phyloP scores from a whole-genome alignment of 495 filamentous ascomycete genomes.

The Beverwykella pulmonaria region DNA sequence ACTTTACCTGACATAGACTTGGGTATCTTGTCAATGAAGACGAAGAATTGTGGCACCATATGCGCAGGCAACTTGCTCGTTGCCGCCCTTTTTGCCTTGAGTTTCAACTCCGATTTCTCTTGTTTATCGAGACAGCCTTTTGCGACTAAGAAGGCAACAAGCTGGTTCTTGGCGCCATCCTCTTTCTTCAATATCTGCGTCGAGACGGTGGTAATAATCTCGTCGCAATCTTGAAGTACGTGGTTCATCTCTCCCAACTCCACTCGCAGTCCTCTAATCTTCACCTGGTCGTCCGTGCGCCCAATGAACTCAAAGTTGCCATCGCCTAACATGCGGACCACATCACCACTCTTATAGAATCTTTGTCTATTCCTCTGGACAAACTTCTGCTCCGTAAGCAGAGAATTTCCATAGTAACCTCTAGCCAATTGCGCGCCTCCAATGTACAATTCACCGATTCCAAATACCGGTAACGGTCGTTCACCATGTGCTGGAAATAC shows the following conservation, averaged over 20 bases:
- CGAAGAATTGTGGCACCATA: constrained; percentile 38
- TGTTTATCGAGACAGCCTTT: neutral
- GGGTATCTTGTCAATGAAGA: constrained; percentile 33
- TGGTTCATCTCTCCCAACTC: constrained; percentile 41
- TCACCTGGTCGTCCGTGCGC: constrained; percentile 40
- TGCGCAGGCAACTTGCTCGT: constrained; percentile 29
- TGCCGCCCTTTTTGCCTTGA: constrained; percentile 9
- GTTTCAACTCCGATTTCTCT: constrained; percentile 8
- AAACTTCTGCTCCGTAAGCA: constrained; percentile 30
- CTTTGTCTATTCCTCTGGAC: constrained; percentile 29
- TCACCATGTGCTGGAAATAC: constrained; percentile 27
- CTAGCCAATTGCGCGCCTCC: constrained; percentile 39
- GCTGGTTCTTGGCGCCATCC: constrained; percentile 27
- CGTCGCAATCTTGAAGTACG: constrained; percentile 27
- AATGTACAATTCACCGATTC: constrained; percentile 41
- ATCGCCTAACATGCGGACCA: constrained; percentile 38
- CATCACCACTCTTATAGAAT: constrained; percentile 41
- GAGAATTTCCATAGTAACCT: constrained; percentile 23
- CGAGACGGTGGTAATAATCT: constrained; percentile 27
- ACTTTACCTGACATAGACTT: constrained; percentile 47
- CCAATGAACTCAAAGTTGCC: constrained; percentile 39
- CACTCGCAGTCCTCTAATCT: constrained; percentile 37
- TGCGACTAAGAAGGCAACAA: constrained; percentile 37
- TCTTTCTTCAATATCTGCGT: constrained; percentile 30
- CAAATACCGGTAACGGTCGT: constrained; percentile 31